phyloP scores from a whole-genome alignment of 2,329 filamentous ascomycete species.

The Trichoderma gracile region DNA sequence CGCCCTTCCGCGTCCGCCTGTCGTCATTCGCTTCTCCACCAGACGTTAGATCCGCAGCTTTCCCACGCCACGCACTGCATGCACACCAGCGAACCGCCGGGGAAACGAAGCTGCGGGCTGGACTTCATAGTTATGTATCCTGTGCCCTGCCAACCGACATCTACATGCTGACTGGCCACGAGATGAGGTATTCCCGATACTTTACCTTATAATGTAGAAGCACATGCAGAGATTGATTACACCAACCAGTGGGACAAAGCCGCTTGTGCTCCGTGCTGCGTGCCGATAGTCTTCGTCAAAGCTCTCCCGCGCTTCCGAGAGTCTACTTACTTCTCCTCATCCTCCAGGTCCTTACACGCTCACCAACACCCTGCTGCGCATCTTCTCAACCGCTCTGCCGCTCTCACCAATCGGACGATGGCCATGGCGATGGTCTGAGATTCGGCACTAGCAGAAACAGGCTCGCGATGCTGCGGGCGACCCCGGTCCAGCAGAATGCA shows the following conservation, averaged over 20 bases:
- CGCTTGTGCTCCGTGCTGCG: no score
- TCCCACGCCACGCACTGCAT: not conserved
- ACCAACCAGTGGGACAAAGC: no score
- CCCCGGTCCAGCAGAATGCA: conserved; percentile 15
- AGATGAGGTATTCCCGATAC: not conserved
- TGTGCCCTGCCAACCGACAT: no score
- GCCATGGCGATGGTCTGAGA: conserved; percentile 20
- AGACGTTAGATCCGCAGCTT: not conserved
- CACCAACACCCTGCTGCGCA: no score
- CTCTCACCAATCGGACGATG: conserved; percentile 12
- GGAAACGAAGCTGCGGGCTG: not conserved
- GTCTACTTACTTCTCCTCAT: not conserved
- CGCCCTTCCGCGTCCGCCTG: not conserved
- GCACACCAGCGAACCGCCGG: conserved; percentile 11
- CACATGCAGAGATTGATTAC: not conserved
- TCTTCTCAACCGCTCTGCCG: not conserved
- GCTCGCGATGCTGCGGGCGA: not conserved
- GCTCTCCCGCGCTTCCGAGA: no score
- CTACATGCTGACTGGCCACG: not conserved
- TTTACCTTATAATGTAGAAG: not conserved
- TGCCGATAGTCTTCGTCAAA: no score
- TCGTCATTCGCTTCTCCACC: conserved; percentile 18
- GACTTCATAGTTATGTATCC: not conserved
- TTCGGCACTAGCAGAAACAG: conserved; percentile 22
- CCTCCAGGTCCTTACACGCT: not conserved